Evolutionary conservation across 1,284 basidiomycete species (phyloP).

Genomic region (Boletus coffeatus): DNA sequence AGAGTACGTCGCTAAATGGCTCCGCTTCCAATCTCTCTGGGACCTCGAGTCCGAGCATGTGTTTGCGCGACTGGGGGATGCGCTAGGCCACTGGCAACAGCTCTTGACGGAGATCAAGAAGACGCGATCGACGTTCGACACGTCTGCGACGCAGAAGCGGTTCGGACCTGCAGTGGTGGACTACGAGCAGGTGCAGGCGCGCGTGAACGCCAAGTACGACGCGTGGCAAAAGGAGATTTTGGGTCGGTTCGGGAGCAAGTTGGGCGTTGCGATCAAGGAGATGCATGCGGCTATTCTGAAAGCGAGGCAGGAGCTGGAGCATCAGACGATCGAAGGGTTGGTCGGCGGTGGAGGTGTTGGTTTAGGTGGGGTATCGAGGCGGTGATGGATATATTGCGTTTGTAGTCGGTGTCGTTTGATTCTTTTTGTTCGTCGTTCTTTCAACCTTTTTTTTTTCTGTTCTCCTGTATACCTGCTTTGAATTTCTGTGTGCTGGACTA

Average conservation of each 20-base stretch:
- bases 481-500: background rate
- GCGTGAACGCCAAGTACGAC: slow-evolving; percentile 98
- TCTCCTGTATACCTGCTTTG: background rate
- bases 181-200: slow-evolving; percentile 95
- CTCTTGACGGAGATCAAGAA: slow-evolving; percentile 95
- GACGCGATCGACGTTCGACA: slow-evolving; percentile 94
- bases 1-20: slow-evolving; percentile 94
- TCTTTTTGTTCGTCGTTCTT: background rate
- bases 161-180: slow-evolving; percentile 91
- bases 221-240: slow-evolving; percentile 96
- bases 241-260: slow-evolving; percentile 86
- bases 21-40: slow-evolving; percentile 99
- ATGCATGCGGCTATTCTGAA: slow-evolving; percentile 91
- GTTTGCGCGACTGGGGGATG: slow-evolving; percentile 91
- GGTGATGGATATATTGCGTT: background rate
- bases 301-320: slow-evolving; percentile 91
- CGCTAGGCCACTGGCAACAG: slow-evolving; percentile 90
- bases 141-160: slow-evolving; percentile 86
- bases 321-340: slow-evolving; percentile 62
- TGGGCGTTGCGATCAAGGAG: slow-evolving; percentile 94
- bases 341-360: slow-evolving; percentile 34
- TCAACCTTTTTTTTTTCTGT: background rate
- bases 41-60: slow-evolving; percentile 97
- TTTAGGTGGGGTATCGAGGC: background rate
- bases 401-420: background rate